Conservation (phyloP, 2,329 filamentous ascomycete genomes). For the Pseudocercospora fijiensis region DNA sequence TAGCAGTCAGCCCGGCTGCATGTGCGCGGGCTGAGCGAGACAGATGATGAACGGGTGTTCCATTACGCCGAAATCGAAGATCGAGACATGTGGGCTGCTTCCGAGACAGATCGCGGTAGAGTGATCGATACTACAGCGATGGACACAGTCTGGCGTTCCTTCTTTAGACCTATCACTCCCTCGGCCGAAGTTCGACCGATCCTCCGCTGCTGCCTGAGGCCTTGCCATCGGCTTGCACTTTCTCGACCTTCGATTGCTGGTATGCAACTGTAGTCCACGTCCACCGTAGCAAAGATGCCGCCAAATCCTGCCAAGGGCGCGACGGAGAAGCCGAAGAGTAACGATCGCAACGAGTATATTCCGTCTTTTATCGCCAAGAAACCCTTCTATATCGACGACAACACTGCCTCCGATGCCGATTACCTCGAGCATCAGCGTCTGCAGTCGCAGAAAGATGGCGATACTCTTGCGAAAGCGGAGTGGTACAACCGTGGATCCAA, state of each 20-base stretch:
- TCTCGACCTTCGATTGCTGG: background rate
- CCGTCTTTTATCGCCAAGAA: constrained; percentile 97
- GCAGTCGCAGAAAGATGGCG: constrained; percentile 64
- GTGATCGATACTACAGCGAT: constrained; percentile 31
- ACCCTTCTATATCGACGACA: constrained; percentile 89
- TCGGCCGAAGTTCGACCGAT: background rate
- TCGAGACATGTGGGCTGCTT: constrained; percentile 6
- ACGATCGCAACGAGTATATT: constrained; percentile 97
- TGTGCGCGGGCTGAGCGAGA: background rate
- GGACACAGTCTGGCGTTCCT: background rate
- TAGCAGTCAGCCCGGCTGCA: constrained; percentile 4
- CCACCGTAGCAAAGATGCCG: constrained; percentile 33
- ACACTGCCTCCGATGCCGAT: constrained; percentile 67
- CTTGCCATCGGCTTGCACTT: background rate
- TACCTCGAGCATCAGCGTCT: constrained; percentile 96
- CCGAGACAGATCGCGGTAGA: constrained; percentile 1
- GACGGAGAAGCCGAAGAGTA: constrained; percentile 67
- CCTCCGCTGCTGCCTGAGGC: background rate
- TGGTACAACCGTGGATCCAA: constrained; percentile 86
- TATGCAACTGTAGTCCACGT: background rate
- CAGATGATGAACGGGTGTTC: constrained; percentile 6
- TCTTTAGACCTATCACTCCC: background rate
- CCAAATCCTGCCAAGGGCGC: constrained; percentile 51
- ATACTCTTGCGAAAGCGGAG: constrained; percentile 63
- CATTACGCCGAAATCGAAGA: constrained; percentile 17